Percentiles rank a stretch among this genome's conserved stretches.
Conservation (phyloP, 768 basidiomycete species). For the Vishniacozyma victoriae region DNA sequence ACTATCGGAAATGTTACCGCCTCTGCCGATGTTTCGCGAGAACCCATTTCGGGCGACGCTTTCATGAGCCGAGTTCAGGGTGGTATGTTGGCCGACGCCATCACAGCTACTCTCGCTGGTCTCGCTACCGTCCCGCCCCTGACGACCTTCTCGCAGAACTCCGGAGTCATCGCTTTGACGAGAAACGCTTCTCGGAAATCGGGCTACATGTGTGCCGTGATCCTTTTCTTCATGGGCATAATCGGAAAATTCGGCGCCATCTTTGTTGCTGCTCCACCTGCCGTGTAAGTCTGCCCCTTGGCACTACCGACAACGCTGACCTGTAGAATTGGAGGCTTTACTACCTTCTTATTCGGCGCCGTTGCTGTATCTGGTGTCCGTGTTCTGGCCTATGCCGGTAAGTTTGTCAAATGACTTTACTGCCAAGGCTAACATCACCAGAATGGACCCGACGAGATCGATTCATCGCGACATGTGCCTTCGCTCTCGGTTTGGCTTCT, state of each 20-base stretch:
- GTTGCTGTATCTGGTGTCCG: slow-evolving; percentile 24
- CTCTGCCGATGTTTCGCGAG: slow-evolving; percentile 16
- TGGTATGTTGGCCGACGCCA: slow-evolving; percentile 18
- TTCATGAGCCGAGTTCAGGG: slow-evolving; percentile 20
- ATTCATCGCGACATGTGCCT: slow-evolving; percentile 21
- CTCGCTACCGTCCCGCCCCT: slow-evolving; percentile 25
- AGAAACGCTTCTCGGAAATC: slow-evolving; percentile 16
- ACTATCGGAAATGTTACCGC: slow-evolving; percentile 24
- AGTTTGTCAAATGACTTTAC: no score
- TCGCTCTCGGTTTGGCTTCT: slow-evolving; percentile 21
- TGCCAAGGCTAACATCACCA: no score
- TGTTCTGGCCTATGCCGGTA: slow-evolving; percentile 18
- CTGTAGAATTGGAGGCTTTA: slow-evolving; percentile 11
- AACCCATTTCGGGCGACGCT: slow-evolving; percentile 11
- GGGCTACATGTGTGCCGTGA: slow-evolving; percentile 20
- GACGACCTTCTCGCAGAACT: slow-evolving; percentile 28
- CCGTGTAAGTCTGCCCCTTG: slow-evolving; percentile 1
- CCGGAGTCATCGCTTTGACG: slow-evolving; percentile 24
- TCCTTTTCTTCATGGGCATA: slow-evolving; percentile 24
- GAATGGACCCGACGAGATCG: slow-evolving; percentile 24
- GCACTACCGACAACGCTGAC: background rate
- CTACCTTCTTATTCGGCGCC: slow-evolving; percentile 24
- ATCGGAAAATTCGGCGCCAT: slow-evolving; percentile 21
- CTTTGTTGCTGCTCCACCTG: slow-evolving; percentile 17
- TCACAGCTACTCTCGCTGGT: slow-evolving; percentile 20